A percentile compares a stretch with the other conserved stretches of the same genome.
Evolutionary conservation across 192 early-diverging fungal genomes (phyloP).

Genomic region (Ambispora gerdemannii): DNA sequence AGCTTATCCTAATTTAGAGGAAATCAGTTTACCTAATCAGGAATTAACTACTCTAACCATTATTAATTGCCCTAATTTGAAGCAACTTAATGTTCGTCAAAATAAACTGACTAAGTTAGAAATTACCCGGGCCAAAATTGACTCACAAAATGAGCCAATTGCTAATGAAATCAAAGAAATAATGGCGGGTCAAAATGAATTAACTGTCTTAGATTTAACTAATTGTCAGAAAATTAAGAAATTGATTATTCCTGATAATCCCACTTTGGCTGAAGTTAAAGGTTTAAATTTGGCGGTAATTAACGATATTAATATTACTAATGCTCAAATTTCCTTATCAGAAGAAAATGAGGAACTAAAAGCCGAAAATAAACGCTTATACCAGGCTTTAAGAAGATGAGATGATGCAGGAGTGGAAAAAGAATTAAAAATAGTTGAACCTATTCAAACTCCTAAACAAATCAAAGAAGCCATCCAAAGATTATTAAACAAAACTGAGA

Average conservation of each 20-base stretch:
- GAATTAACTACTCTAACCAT: background rate
- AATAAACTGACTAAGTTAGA: conserved; percentile 12
- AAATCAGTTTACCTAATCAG: background rate
- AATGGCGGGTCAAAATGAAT: conserved; percentile 6
- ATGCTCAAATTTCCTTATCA: background rate
- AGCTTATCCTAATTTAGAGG: conserved; percentile 8
- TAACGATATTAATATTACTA: conserved; percentile 17
- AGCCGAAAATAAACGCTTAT: background rate
- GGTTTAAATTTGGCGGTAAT: background rate
- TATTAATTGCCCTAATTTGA: background rate
- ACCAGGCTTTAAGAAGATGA: background rate
- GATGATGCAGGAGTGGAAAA: background rate
- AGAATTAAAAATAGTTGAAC: background rate
- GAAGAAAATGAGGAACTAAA: background rate
- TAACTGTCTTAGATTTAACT: conserved; percentile 14
- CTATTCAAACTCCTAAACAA: conserved; percentile 11
- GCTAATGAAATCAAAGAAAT: conserved; percentile 2
- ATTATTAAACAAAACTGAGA: background rate
- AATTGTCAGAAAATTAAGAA: background rate
- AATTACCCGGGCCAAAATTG: background rate
- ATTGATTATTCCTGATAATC: conserved; percentile 6
- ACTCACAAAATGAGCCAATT: too few species aligned
- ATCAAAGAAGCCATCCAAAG: background rate
- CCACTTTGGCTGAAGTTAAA: conserved; percentile 3
- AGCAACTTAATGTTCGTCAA: background rate